Conservation (phyloP, 306 rosid species). For the Cicer judaicum region DNA sequence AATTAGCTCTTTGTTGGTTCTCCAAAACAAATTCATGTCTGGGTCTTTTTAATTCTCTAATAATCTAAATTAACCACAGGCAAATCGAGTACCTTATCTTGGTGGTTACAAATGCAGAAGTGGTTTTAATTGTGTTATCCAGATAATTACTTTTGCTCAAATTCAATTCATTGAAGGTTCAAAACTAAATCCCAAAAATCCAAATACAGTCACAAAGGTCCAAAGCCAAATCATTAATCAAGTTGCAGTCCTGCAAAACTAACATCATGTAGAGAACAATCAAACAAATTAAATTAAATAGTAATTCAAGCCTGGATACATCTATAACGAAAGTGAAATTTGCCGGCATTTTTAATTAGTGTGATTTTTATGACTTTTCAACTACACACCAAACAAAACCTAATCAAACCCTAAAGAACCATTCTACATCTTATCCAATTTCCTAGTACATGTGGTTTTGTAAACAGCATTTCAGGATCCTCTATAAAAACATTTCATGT, state of each 20-base stretch:
- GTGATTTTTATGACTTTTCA: constrained; percentile 4
- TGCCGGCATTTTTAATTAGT: constrained; percentile 5
- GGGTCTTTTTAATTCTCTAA: too few relatives aligned
- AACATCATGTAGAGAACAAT: background rate
- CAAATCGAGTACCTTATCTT: too few relatives aligned
- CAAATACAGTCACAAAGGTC: background rate
- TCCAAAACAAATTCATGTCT: too few relatives aligned
- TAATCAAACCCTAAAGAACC: constrained; percentile 3
- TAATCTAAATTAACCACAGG: too few relatives aligned
- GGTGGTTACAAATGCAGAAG: background rate
- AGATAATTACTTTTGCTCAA: background rate
- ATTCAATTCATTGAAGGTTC: background rate
- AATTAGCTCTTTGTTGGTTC: too few relatives aligned
- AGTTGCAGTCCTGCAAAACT: constrained; percentile 16
- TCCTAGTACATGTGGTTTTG: background rate
- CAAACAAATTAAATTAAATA: background rate
- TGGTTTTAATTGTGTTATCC: background rate
- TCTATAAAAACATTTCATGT: background rate
- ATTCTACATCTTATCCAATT: background rate
- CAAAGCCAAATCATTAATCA: background rate
- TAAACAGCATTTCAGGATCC: background rate
- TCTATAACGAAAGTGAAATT: background rate
- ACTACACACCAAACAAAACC: constrained; percentile 20
- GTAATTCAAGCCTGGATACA: background rate
- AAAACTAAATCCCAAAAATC: background rate